Evolutionary conservation across 257 asterid species (phyloP).

Genomic region (Avicennia marina): DNA sequence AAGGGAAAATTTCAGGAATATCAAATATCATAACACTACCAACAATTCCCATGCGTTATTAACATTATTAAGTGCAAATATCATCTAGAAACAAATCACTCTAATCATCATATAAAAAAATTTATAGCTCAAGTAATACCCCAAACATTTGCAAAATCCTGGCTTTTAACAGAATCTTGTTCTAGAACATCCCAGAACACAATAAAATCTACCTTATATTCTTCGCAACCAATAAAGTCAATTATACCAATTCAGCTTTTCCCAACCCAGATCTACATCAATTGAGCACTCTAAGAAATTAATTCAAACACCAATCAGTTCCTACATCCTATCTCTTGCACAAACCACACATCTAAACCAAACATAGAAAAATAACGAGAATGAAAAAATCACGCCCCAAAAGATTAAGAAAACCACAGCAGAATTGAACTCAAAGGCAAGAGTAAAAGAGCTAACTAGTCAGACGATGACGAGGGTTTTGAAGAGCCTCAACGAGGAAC

Average conservation of each 20-base stretch:
- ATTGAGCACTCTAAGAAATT: background rate
- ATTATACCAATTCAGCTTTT: slow-evolving; percentile 15
- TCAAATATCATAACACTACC: too few species aligned
- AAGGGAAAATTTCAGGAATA: too few species aligned
- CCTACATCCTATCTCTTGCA: slow-evolving; percentile 10
- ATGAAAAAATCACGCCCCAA: background rate
- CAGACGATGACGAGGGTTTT: slow-evolving; percentile 95
- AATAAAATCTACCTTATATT: too few species aligned
- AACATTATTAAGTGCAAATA: too few species aligned
- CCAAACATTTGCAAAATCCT: too few species aligned
- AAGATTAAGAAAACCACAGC: background rate
- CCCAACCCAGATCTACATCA: slow-evolving; percentile 35
- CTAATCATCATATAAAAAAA: too few species aligned
- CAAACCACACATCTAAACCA: slow-evolving; percentile 9
- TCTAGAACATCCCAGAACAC: too few species aligned
- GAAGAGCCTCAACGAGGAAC: slow-evolving; percentile 94
- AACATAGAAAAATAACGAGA: background rate
- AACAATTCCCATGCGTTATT: too few species aligned
- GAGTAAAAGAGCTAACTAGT: slow-evolving; percentile 47
- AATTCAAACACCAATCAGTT: slow-evolving; percentile 13
- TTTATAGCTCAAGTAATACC: too few species aligned
- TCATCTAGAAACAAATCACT: too few species aligned
- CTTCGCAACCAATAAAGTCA: slow-evolving; percentile 16
- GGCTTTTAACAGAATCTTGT: too few species aligned
- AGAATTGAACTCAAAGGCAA: background rate